These are phyloP conservation scores for Lentinula lateritia DNA, from an alignment of 768 basidiomycete genomes.

Conservation along the genomic window DNA sequence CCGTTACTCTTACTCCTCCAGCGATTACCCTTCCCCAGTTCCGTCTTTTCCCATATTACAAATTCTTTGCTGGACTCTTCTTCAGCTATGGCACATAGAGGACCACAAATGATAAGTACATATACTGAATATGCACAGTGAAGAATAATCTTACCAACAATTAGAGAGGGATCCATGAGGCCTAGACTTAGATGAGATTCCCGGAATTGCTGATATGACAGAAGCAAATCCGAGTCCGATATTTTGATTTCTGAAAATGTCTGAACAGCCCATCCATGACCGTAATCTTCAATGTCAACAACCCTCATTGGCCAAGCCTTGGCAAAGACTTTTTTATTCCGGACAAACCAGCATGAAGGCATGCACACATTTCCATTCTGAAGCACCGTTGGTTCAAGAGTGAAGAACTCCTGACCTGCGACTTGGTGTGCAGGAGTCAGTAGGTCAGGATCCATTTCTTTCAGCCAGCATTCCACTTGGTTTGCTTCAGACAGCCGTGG, in stretches of 20 bases:
- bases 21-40: constrained; percentile 3
- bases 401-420: constrained; percentile 19
- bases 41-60: not conserved
- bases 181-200: not conserved
- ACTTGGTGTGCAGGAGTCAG: constrained; percentile 23
- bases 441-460: constrained; percentile 16
- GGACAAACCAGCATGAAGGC: constrained; percentile 20
- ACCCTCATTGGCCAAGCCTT: constrained; percentile 13
- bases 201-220: not conserved
- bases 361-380: constrained; percentile 11
- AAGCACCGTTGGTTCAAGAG: constrained; percentile 22
- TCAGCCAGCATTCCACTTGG: constrained; percentile 21
- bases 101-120: not conserved
- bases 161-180: not conserved
- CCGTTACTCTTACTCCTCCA: constrained; percentile 7
- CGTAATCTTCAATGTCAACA: not conserved
- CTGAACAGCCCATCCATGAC: constrained; percentile 15
- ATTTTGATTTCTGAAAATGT: constrained; percentile 2
- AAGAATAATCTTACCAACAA: not conserved
- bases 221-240: constrained; percentile 8
- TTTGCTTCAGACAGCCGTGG: constrained; percentile 14
- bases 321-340: constrained; percentile 9
- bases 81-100: not conserved
- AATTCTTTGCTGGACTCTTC: not conserved
- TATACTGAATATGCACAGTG: not conserved